A percentile compares a stretch with the other conserved stretches of the same genome.
These are phyloP conservation scores for Plasmodium gonderi DNA, from an alignment of 169 alveolate genomes.

Conservation along the genomic window DNA sequence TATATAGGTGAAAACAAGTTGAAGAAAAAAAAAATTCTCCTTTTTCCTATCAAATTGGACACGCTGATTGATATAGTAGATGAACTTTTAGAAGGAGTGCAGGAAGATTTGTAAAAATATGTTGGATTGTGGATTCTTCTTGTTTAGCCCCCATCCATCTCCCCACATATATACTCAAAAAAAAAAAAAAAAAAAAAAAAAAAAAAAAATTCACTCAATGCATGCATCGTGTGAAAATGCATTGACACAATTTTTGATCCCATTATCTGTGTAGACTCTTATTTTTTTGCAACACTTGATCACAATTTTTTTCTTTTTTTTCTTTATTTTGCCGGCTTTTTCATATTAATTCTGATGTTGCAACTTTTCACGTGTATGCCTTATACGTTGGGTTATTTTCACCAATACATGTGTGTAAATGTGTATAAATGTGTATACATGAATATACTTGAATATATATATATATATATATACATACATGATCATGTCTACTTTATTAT, in stretches of 20 bases:
- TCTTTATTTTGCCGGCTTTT: neutral
- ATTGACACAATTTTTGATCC: neutral
- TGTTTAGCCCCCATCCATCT: neutral
- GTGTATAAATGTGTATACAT: neutral
- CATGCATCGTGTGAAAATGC: neutral
- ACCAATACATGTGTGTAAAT: too few species aligned
- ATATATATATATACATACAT: too few species aligned
- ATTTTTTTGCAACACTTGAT: too few species aligned
- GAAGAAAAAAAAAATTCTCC: constrained; percentile 22
- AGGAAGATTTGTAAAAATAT: constrained; percentile 6
- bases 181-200: neutral
- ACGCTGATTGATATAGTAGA: constrained; percentile 52
- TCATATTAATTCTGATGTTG: neutral
- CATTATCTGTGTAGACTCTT: too few species aligned
- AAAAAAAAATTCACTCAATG: neutral
- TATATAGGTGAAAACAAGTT: constrained; percentile 35
- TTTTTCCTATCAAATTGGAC: constrained; percentile 58
- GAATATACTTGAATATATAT: neutral
- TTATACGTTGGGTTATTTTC: too few species aligned
- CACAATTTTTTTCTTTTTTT: too few species aligned
- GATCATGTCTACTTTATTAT: too few species aligned
- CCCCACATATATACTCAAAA: neutral
- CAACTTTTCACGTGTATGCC: neutral
- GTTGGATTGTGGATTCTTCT: too few species aligned
- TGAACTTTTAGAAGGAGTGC: constrained; percentile 20